phyloP scores from a whole-genome alignment of 2,329 filamentous ascomycete species.

The Davidsoniella australis region DNA sequence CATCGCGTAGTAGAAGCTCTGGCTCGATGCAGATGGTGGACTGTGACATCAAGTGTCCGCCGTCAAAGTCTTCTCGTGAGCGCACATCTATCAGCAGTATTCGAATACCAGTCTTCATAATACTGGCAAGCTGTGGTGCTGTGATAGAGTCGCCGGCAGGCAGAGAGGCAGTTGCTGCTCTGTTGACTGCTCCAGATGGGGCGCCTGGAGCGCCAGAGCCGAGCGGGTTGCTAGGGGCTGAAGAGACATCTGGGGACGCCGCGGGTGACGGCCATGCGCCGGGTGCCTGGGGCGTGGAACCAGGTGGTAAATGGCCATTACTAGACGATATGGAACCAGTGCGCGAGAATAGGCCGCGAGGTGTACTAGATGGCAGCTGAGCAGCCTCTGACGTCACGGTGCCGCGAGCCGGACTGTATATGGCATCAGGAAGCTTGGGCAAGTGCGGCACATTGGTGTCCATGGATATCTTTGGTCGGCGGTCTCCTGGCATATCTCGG shows the following conservation, averaged over 20 bases:
- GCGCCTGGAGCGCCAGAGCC: background rate
- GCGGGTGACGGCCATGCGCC: background rate
- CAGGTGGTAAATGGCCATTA: background rate
- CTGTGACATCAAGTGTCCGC: constrained; percentile 73
- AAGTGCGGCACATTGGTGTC: constrained; percentile 37
- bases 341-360: constrained; percentile 44
- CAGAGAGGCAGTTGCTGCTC: constrained; percentile 24
- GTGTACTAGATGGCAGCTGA: constrained; percentile 46
- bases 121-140: constrained; percentile 52
- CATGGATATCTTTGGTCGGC: constrained; percentile 29
- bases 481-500: constrained; percentile 32
- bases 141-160: constrained; percentile 42
- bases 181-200: background rate
- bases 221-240: background rate
- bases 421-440: constrained; percentile 56
- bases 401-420: constrained; percentile 62
- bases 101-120: constrained; percentile 41
- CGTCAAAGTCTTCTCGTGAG: constrained; percentile 61
- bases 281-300: background rate
- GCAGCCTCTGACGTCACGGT: constrained; percentile 48
- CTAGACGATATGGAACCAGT: constrained; percentile 29
- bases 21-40: constrained; percentile 85
- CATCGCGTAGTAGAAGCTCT: constrained; percentile 49
- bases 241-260: background rate
- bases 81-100: constrained; percentile 79